Percentiles rank a stretch among this genome's conserved stretches.
Conservation (phyloP, 176 grass and related monocot species). For the Areca catechu region DNA sequence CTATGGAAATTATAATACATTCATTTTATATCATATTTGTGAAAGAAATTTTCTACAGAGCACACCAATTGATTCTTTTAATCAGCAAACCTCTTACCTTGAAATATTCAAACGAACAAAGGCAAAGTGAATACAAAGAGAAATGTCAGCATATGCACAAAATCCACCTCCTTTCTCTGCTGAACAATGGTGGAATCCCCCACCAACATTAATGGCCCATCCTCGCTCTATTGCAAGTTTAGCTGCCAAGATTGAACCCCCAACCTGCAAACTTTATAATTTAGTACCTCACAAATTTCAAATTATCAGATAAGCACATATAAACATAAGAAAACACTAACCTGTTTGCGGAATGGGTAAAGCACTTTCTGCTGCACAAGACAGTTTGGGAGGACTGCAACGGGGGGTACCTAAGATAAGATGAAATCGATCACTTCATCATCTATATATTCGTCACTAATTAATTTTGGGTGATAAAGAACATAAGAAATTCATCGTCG, state of each 20-base stretch:
- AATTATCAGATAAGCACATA: too few relatives aligned
- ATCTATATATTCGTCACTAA: neutral
- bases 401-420: constrained; percentile 47
- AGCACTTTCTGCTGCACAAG: constrained; percentile 68
- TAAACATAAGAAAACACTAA: constrained; percentile 6
- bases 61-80: too few relatives aligned
- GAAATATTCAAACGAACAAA: constrained; percentile 57
- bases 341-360: constrained; percentile 71
- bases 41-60: too few relatives aligned
- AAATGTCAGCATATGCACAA: constrained; percentile 72
- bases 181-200: constrained; percentile 95
- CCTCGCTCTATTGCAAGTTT: constrained; percentile 82
- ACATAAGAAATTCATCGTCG: too few relatives aligned
- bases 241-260: constrained; percentile 70
- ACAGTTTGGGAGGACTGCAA: constrained; percentile 65
- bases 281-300: neutral
- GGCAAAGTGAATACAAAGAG: constrained; percentile 61
- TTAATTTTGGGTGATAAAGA: too few relatives aligned
- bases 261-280: constrained; percentile 32
- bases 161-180: constrained; percentile 71
- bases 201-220: constrained; percentile 84
- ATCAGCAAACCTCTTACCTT: constrained; percentile 23
- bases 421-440: constrained; percentile 3
- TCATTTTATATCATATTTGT: too few relatives aligned
- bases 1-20: too few relatives aligned